A percentile compares a stretch with the other conserved stretches of the same genome.
These are phyloP conservation scores for Sindora glabra DNA, from an alignment of 306 rosid species.

Conservation along the genomic window DNA sequence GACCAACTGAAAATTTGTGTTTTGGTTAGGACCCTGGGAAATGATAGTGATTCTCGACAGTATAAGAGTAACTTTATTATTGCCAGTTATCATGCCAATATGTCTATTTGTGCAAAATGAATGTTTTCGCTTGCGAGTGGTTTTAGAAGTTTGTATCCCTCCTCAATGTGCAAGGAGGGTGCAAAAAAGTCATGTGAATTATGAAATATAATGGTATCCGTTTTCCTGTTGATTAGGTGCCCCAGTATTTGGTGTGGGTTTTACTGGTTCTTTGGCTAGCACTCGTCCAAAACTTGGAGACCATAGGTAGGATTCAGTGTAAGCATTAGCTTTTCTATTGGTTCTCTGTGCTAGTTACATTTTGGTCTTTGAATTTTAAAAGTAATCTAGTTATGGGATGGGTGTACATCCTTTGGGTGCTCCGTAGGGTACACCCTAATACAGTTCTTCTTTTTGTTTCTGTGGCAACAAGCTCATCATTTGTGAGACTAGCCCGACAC, in stretches of 20 bases:
- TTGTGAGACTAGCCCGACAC: not conserved
- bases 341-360: not conserved
- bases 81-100: not conserved
- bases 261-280: slow-evolving; percentile 72
- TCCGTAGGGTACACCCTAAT: too few species aligned
- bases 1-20: not conserved
- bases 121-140: slow-evolving; percentile 4
- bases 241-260: slow-evolving; percentile 86
- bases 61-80: not conserved
- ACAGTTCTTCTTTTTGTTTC: too few species aligned
- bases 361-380: not conserved
- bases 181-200: not conserved
- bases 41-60: not conserved
- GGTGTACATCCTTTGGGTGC: not conserved
- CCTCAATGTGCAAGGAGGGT: not conserved
- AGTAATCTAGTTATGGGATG: not conserved
- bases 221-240: slow-evolving; percentile 43
- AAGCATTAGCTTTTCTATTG: not conserved
- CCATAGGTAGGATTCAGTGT: slow-evolving; percentile 45
- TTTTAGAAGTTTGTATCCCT: not conserved
- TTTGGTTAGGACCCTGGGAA: not conserved
- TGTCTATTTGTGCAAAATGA: not conserved
- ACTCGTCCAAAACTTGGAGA: slow-evolving; percentile 64
- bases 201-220: not conserved
- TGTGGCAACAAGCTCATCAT: not conserved